Evolutionary conservation across 768 basidiomycete genomes (phyloP).

Genomic region (Collybiopsis confluens): DNA sequence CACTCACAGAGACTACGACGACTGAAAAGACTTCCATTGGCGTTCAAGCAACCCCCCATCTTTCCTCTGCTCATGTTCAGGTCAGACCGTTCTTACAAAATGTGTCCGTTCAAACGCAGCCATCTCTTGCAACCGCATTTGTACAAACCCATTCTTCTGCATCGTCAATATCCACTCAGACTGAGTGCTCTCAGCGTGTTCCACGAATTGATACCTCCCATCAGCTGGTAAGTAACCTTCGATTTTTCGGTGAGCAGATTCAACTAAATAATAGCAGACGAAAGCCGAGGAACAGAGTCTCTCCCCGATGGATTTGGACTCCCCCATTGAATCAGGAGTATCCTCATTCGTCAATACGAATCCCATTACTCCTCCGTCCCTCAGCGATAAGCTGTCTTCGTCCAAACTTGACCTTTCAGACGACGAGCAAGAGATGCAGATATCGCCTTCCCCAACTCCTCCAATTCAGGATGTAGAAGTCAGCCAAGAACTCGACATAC

Average conservation of each 20-base stretch:
- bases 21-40: slow-evolving; percentile 35
- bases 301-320: slow-evolving; percentile 62
- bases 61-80: slow-evolving; percentile 30
- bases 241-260: background rate
- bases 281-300: slow-evolving; percentile 40
- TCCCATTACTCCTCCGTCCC: background rate
- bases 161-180: slow-evolving; percentile 19
- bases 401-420: background rate
- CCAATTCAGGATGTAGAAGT: background rate
- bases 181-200: slow-evolving; percentile 6
- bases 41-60: slow-evolving; percentile 37
- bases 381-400: slow-evolving; percentile 3
- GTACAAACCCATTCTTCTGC: slow-evolving; percentile 18
- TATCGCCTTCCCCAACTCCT: background rate
- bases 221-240: slow-evolving; percentile 1
- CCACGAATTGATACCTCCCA: slow-evolving; percentile 12
- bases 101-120: slow-evolving; percentile 32
- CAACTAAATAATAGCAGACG: slow-evolving; percentile 7
- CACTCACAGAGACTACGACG: background rate
- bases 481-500: background rate
- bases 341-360: background rate
- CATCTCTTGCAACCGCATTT: slow-evolving; percentile 12
- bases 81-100: slow-evolving; percentile 30
- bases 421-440: background rate
- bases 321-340: slow-evolving; percentile 34